These are phyloP conservation scores for Pichia sp. DNA, from an alignment of 1,139 yeast genomes.

Conservation along the genomic window DNA sequence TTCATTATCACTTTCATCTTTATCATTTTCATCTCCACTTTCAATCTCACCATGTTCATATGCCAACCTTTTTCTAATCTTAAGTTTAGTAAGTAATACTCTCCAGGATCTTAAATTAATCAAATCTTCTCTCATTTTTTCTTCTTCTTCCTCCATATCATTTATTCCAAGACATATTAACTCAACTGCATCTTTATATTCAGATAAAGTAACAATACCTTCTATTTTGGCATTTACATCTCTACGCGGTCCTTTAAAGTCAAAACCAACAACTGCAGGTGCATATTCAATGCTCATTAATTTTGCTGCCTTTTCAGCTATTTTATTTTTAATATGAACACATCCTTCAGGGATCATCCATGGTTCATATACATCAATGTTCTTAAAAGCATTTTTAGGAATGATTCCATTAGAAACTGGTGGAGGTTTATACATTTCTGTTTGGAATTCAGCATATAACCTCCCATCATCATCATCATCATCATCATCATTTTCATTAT, in stretches of 20 bases:
- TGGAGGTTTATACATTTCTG: slow-evolving; percentile 63
- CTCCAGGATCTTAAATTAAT: slow-evolving; percentile 70
- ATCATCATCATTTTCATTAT: slow-evolving; percentile 36
- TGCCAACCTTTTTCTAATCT: slow-evolving; percentile 65
- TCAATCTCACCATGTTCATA: slow-evolving; percentile 54
- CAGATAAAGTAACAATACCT: slow-evolving; percentile 69
- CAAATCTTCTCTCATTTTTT: slow-evolving; percentile 39
- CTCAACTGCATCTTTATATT: slow-evolving; percentile 59
- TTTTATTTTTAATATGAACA: slow-evolving; percentile 48
- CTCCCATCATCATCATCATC: slow-evolving; percentile 46
- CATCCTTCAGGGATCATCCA: slow-evolving; percentile 84
- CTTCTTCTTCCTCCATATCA: slow-evolving; percentile 48
- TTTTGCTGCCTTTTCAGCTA: slow-evolving; percentile 64
- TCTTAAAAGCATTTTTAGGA: slow-evolving; percentile 72
- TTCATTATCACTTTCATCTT: slow-evolving; percentile 8
- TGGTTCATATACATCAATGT: slow-evolving; percentile 69
- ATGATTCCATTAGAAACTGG: slow-evolving; percentile 58
- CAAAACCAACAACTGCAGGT: slow-evolving; percentile 81
- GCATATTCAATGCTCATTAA: slow-evolving; percentile 73
- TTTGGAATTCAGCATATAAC: slow-evolving; percentile 71
- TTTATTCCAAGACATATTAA: slow-evolving; percentile 49
- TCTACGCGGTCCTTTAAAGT: slow-evolving; percentile 43
- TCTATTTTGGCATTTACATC: slow-evolving; percentile 60
- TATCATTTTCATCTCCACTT: slow-evolving; percentile 18
- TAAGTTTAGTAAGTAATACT: slow-evolving; percentile 58